Evolutionary conservation across 352 stramenopile species (phyloP), one percentile per base, ranked within the genome.

Genomic region (Blastocystis hominis): DNA sequence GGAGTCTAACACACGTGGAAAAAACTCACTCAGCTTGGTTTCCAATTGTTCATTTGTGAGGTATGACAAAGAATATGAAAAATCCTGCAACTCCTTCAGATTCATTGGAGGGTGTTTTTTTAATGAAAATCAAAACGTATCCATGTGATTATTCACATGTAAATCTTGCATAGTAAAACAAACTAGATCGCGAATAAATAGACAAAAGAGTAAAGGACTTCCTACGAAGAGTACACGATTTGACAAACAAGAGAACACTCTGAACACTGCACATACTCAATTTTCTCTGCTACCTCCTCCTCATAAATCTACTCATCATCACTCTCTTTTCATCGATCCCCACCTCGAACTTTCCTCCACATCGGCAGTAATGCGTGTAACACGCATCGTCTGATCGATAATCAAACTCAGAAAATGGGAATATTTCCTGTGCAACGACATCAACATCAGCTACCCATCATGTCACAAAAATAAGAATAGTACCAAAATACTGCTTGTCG

Each of bases 31-130:
- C 13, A 80, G 20, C 36, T 64, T 80, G 42, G 10, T 17, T 64
- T 80, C 70, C 36, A 80, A 64, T 24, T 80, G 42, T 10, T 47
- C 30, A 64, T 80, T 80, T 15, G 24, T 42, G 38, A 42, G 55
- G 54, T 80, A 80, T 24, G 70, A 80, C 62, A 80, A 63, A 15
- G 70, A 80, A 42, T 64, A 80, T n/a, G 70, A 61, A 38, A 80
- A 3, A 13, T 62, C 46, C 13, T 24, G 5, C 15, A 80, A 30
- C 10, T 61, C n/a, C 30, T 61, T n/a, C 50, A 63, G 24, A 42
- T 80, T 80, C 70, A 80, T 80, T 30, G 30, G 63, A 62, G 42
- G 30, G 17, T 24, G 4, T 76, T 7, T 9, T 38, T 7, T n/a
- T 53, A 15, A 34, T 46, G 15, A 75, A 78, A 62, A 56, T 9